Base-by-base conservation (phyloP, 2,329 filamentous ascomycete species). In the Ophiognomonia clavigignenti-juglandacearum region DNA sequence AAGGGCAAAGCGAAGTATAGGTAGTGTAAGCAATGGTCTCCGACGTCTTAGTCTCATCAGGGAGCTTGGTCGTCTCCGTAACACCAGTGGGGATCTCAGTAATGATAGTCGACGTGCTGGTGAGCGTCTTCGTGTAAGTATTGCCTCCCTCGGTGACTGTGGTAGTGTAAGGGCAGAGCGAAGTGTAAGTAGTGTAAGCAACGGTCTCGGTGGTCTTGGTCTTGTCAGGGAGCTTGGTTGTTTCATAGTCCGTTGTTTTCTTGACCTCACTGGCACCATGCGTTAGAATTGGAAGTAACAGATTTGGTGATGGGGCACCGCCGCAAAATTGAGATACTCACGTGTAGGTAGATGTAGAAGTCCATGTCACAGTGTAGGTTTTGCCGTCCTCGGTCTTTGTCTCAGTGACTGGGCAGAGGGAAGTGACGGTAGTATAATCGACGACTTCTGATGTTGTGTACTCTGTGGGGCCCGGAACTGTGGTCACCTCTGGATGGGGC, bases 391-490 rank as follows among this genome's bases (percentile, higher is more conserved):
- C 44, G 2, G 68, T 71, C 58, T 66, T 67, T 39, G 68, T 69
- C 54, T 70, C 62, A 1, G 71, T 75, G 13, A 75, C 56, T 8
- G 71, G 68, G 57, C 68, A 72, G 13, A 73, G 59, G 14, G 62
- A 65, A 13, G 72, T 76, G 29, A 67, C 45, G 6, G 72, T 75
- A 8, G 59, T 64, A 56, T 72, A 69, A 16, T 61, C 61, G 7
- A 70, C 61, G 11, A 64, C 62, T 18, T 61, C 49, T 3, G 67
- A 72, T 7, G 66, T 63, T 16, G 61, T 58, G 16, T 67, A 66
- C 6, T 58, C 59, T 0, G 55, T 54, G 19, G 4, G 66, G 65
- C 53, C 66, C 58, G 52, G 64, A 59, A 45, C 63, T 49, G 20
- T 64, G 64, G 24, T 63, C 56, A 23, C 61, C 2, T 43, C 50